Evolutionary conservation across 148 eudicot genomes (phyloP).

Genomic region (Tetragonia tetragonoides): DNA sequence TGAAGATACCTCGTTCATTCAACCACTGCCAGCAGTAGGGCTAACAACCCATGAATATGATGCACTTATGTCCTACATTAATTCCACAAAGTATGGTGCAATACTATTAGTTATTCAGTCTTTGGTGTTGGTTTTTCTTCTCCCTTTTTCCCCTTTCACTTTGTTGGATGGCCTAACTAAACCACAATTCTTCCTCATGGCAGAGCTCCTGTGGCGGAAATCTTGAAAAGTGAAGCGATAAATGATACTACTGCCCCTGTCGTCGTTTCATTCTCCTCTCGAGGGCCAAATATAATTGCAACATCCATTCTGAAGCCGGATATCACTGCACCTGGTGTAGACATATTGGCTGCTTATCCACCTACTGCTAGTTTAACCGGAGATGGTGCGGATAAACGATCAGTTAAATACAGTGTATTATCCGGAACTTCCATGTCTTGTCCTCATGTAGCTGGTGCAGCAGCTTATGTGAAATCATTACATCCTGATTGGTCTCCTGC

Average conservation of each 20-base stretch:
- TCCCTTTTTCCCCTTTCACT: not conserved
- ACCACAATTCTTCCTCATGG: not conserved
- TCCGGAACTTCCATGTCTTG: constrained; percentile 75
- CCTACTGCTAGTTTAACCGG: constrained; percentile 23
- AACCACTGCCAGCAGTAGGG: constrained; percentile 26
- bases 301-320: constrained; percentile 50
- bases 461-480: constrained; percentile 46
- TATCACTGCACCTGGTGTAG: constrained; percentile 67
- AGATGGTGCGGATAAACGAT: constrained; percentile 9
- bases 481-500: constrained; percentile 78
- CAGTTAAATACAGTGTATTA: constrained; percentile 31
- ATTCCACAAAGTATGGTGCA: constrained; percentile 30
- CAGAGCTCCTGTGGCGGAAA: constrained; percentile 28
- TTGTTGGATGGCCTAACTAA: no score
- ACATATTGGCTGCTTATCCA: constrained; percentile 57
- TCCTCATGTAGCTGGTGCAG: constrained; percentile 70
- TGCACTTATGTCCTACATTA: constrained; percentile 18
- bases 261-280: constrained; percentile 35
- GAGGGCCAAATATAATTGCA: constrained; percentile 36
- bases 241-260: constrained; percentile 36
- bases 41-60: not conserved
- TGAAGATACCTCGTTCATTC: not conserved
- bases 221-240: constrained; percentile 30
- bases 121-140: not conserved
- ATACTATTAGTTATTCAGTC: not conserved